Conservation (phyloP, 2,329 filamentous ascomycete genomes). For the Capronia coronata region DNA sequence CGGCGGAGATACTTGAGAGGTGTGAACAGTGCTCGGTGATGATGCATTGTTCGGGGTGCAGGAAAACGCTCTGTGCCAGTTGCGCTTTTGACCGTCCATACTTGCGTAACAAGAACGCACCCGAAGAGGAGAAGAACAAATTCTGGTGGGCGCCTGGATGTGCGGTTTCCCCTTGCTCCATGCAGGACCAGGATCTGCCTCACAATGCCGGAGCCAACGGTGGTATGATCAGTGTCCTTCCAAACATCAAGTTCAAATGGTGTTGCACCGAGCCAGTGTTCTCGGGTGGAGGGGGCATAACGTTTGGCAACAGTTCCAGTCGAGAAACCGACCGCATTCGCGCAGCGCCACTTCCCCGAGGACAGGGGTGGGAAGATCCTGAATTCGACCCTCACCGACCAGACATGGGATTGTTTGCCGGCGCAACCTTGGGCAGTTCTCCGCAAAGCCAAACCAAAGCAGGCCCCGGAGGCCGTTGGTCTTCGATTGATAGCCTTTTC, state of each 20-base stretch:
- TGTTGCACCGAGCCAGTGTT: slow-evolving; percentile 56
- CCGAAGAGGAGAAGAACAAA: slow-evolving; percentile 31
- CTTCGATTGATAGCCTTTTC: slow-evolving; percentile 42
- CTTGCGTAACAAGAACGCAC: slow-evolving; percentile 35
- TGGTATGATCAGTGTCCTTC: slow-evolving; percentile 35
- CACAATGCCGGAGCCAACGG: slow-evolving; percentile 22
- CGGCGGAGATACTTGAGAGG: slow-evolving; percentile 48
- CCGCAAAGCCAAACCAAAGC: background rate
- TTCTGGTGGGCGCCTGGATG: slow-evolving; percentile 57
- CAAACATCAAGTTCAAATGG: slow-evolving; percentile 52
- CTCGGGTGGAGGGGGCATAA: slow-evolving; percentile 54
- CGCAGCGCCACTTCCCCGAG: slow-evolving; percentile 51
- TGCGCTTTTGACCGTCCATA: slow-evolving; percentile 53
- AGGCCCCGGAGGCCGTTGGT: slow-evolving; percentile 27
- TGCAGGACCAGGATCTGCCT: slow-evolving; percentile 44
- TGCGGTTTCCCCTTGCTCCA: slow-evolving; percentile 50
- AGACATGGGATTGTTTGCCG: background rate
- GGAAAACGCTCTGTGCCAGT: slow-evolving; percentile 54
- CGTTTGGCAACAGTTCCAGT: slow-evolving; percentile 46
- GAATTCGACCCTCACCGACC: slow-evolving; percentile 38
- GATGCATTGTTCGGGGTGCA: slow-evolving; percentile 57
- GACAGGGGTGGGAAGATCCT: slow-evolving; percentile 50
- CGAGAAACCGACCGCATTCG: slow-evolving; percentile 51
- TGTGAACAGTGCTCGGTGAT: slow-evolving; percentile 56
- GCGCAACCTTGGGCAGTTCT: slow-evolving; percentile 1